phyloP scores from a whole-genome alignment of 2,329 filamentous ascomycete genomes.

The Orbilia ellipsospora region DNA sequence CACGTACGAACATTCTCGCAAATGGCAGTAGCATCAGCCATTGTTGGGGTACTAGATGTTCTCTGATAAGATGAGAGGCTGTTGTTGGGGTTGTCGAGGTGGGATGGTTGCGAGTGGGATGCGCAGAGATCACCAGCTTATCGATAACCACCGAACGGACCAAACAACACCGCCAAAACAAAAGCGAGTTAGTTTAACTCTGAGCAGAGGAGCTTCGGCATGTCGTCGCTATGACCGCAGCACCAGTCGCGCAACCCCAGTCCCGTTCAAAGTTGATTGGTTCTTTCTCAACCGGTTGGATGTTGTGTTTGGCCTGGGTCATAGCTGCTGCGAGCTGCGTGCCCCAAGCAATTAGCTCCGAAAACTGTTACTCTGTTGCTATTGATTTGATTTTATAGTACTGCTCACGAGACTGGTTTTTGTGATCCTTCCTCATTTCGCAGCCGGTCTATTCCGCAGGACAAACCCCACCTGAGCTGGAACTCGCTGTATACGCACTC shows the following conservation, averaged over 20 bases:
- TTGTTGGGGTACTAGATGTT: not conserved
- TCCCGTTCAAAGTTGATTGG: too few species aligned
- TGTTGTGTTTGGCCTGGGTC: too few species aligned
- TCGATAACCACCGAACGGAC: conserved; percentile 18
- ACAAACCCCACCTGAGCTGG: not conserved
- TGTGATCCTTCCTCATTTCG: not conserved
- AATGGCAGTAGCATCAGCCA: not conserved
- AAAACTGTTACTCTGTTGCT: not conserved
- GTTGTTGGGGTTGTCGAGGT: not conserved
- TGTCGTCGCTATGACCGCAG: too few species aligned
- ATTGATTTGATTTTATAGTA: not conserved
- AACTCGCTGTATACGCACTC: not conserved
- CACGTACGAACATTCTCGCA: conserved; percentile 19
- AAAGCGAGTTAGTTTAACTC: too few species aligned
- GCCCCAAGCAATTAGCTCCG: not conserved
- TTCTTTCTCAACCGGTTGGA: too few species aligned
- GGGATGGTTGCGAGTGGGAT: not conserved
- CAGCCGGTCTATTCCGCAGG: conserved; percentile 2
- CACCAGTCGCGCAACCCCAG: too few species aligned
- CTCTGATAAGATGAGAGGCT: not conserved
- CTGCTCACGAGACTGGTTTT: conserved; percentile 11
- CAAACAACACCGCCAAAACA: too few species aligned
- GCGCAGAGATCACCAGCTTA: conserved; percentile 8
- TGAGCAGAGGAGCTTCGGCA: too few species aligned
- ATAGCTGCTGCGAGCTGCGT: too few species aligned